Base-by-base conservation (phyloP, 257 asterid species). In the Buddleja alternifolia region DNA sequence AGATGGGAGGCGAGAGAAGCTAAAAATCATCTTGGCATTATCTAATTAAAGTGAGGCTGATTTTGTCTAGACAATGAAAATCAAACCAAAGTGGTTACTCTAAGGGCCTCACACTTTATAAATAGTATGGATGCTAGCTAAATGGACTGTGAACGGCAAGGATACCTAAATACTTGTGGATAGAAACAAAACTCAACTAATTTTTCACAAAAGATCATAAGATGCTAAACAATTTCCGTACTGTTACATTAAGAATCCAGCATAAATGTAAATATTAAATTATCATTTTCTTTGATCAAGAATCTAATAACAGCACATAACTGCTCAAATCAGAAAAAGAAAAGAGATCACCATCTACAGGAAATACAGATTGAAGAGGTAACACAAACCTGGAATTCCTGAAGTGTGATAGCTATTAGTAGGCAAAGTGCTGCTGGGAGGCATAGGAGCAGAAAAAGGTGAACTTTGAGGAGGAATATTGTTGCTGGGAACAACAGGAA, bases 401-500 rank as follows among this genome's bases (percentile, higher is more conserved):
- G 80, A 54, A 54, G 73, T 23, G 46, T 72, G 75, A 76, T 73
- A 89, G 75, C 73, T 82, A 67, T 77, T 76, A 17, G 61, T 25
- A 7, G 73, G 74, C 67, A 76, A 70, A 57, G 77, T 37, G 72
- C 74, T 62, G 46, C 74, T 44, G 75, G 92, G 75, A 48, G 85
- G 75, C 66, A 65, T 53, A 6, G 85, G 69, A 42, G 82, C 83
- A 62, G 92, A 82, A 75, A 81, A 85, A 20, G 92, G 82, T 16
- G 79, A 81, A 52, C 80, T 75, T 75, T 83, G 95, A 73, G 81
- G 54, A 61, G 81, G 79, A 9, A 73, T 65, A 63, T 58, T 81
- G 70, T 55, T 83, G 71, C 45, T 73, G 60, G 89, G 85, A 77
- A 80, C 87, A 69, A 90, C 95, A 10, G 96, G 96, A 66, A 90